Evolutionary conservation across 2,329 filamentous ascomycete species (phyloP), one percentile per base, ranked within the genome.

Genomic region (Apiospora koreana): DNA sequence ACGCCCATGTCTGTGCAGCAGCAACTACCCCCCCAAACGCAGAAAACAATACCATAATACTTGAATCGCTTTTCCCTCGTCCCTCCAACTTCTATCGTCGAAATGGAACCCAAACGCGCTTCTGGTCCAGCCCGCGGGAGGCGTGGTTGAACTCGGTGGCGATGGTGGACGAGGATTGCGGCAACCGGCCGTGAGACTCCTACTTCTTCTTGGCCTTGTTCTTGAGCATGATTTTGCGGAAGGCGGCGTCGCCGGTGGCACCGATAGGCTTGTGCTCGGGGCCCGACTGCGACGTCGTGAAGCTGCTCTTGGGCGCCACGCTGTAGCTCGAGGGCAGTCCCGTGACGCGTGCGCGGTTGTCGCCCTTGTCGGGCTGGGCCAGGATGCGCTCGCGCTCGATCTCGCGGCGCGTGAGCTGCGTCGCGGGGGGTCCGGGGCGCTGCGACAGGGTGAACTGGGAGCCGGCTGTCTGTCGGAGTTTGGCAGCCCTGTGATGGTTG

Each of bases 201-300:
- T 68, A 50, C 70, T 73, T 76, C 82, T 88, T 89, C 83, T 90
- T 91, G 72, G 85, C 85, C 54, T 62, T 62, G 54, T 62, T 62
- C 80, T 89, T 91, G 76, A 89, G 86, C 12, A 88, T 90, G 86
- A 92, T 91, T 81, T 86, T 89, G 72, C 88, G 85, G 81, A 92
- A 92, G 1, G 89, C 89, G 74, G 91, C 89, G 79, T 89, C 83
- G 71, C 89, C 89, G 72, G 85, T 85, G n/a, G 89, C 86, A 68
- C 89, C 89, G 72, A 91, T 87, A 14, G 89, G 89, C 54, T 88
- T 84, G 73, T 87, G 87, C 73, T 89, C 87, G 7, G 84, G 80
- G 4, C 81, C 83, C 50, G 83, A 82, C 31, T 62, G 54, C 31
- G 31, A 81, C 25, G 86, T 84, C 74, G 89, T 87, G 74, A 89